These are phyloP conservation scores for Magnaporthales sp. DNA, from an alignment of 2,329 filamentous ascomycete genomes.

Conservation along the genomic window DNA sequence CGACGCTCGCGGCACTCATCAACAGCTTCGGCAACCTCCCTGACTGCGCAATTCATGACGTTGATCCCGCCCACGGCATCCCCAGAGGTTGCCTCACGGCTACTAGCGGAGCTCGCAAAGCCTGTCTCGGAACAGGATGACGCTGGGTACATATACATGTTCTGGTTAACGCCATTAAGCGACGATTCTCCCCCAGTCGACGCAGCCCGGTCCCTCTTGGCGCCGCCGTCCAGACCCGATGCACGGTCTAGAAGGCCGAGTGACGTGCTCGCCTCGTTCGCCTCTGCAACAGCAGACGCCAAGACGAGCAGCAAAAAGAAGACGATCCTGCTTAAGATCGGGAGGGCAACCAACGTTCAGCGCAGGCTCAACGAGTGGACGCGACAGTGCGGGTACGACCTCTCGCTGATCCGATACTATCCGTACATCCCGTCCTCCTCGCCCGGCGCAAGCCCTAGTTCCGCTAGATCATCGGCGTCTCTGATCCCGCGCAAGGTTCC, in stretches of 20 bases:
- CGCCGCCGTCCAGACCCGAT: constrained; percentile 30
- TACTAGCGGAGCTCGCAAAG: constrained; percentile 71
- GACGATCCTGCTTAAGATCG: constrained; percentile 62
- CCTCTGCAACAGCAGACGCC: constrained; percentile 18
- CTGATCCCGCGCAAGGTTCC: constrained; percentile 60
- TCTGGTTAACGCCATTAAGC: constrained; percentile 76
- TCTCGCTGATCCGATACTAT: constrained; percentile 86
- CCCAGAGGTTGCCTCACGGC: constrained; percentile 57
- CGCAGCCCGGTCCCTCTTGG: constrained; percentile 49
- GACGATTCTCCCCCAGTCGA: constrained; percentile 46
- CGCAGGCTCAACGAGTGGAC: constrained; percentile 88
- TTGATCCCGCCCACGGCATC: constrained; percentile 62
- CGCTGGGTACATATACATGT: constrained; percentile 95
- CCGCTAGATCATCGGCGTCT: not conserved
- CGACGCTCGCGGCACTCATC: constrained; percentile 13
- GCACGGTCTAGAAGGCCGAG: constrained; percentile 38
- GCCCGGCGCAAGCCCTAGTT: constrained; percentile 8
- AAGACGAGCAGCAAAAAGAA: constrained; percentile 28
- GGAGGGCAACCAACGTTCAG: constrained; percentile 72
- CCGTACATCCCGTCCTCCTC: constrained; percentile 56
- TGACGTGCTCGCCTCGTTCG: constrained; percentile 45
- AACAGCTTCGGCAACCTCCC: constrained; percentile 18
- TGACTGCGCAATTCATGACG: constrained; percentile 43
- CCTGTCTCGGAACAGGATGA: constrained; percentile 68
- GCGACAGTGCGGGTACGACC: constrained; percentile 81